Percentiles rank a stretch among this genome's conserved stretches.
These are phyloP conservation scores for Phytophthora podocarpi DNA, from an alignment of 352 stramenopile genomes.

Conservation along the genomic window DNA sequence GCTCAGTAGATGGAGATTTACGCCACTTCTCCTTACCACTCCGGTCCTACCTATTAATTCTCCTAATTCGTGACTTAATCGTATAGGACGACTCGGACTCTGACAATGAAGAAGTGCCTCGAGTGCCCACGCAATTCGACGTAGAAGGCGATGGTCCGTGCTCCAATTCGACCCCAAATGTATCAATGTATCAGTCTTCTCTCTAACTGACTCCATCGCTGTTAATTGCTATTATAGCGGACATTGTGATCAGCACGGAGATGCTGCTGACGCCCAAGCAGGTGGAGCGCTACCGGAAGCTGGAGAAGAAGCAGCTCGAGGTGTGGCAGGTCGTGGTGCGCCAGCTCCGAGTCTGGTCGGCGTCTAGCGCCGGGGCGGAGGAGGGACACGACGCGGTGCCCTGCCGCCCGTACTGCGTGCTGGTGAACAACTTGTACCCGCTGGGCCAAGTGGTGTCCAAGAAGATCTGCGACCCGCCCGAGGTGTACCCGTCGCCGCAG, in stretches of 20 bases:
- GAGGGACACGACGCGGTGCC: constrained; percentile 67
- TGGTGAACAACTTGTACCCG: constrained; percentile 89
- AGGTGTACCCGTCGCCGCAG: constrained; percentile 73
- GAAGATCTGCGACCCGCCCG: constrained; percentile 84
- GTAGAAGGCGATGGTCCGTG: constrained; percentile 75
- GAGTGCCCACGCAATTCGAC: constrained; percentile 82
- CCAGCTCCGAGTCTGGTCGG: constrained; percentile 88
- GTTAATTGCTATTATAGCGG: constrained; percentile 40
- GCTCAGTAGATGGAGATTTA: constrained; percentile 5
- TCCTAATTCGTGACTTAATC: no score
- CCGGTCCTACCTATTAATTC: neutral
- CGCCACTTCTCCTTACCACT: neutral
- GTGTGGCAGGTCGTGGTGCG: constrained; percentile 90
- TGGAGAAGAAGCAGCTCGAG: constrained; percentile 80
- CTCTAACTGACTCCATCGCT: neutral
- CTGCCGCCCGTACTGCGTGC: constrained; percentile 83
- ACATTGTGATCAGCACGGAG: constrained; percentile 82
- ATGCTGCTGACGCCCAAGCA: constrained; percentile 63
- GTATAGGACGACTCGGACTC: constrained; percentile 68
- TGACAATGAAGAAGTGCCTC: constrained; percentile 56
- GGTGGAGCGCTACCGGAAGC: constrained; percentile 70
- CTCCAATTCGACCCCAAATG: neutral
- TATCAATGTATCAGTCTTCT: neutral
- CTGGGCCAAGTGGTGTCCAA: constrained; percentile 86
- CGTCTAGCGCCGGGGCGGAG: constrained; percentile 61